Conservation (phyloP, 148 eudicot genomes). For the Rhododendron molle region DNA sequence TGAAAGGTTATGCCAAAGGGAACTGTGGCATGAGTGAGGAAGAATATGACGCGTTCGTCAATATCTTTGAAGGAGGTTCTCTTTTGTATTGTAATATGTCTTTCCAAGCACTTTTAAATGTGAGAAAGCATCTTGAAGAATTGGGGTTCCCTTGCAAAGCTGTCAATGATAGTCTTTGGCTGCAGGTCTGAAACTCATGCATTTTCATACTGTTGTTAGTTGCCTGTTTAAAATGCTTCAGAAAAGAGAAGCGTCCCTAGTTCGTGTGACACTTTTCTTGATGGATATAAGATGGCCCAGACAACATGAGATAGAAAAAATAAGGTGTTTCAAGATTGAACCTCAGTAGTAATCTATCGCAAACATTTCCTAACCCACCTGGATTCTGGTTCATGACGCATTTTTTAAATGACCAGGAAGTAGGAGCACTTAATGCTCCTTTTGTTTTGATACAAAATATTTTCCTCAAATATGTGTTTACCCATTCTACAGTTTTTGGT, state of each 20-base stretch:
- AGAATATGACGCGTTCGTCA: conserved; percentile 83
- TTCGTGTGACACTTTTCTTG: neutral
- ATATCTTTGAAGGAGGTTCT: conserved; percentile 92
- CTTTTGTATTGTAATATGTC: conserved; percentile 93
- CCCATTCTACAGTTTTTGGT: neutral
- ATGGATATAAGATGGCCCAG: neutral
- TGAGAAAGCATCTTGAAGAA: conserved; percentile 97
- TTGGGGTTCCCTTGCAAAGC: conserved; percentile 97
- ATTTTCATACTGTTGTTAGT: conserved; percentile 1
- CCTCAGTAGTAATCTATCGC: neutral
- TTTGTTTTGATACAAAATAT: neutral
- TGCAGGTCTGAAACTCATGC: conserved; percentile 62
- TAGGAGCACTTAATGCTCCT: neutral
- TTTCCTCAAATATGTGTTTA: neutral
- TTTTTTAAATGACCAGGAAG: neutral
- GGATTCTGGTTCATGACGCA: neutral
- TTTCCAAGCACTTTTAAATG: conserved; percentile 90
- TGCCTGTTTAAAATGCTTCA: neutral
- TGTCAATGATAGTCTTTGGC: conserved; percentile 93
- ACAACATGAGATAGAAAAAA: neutral
- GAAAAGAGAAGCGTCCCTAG: neutral
- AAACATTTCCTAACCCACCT: conserved; percentile 4
- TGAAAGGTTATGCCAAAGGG: conserved; percentile 44
- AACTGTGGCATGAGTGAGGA: conserved; percentile 57
- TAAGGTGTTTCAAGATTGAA: neutral